These are phyloP conservation scores for Aspergillus olivimuriae DNA, from an alignment of 495 filamentous ascomycete genomes.

Conservation along the genomic window DNA sequence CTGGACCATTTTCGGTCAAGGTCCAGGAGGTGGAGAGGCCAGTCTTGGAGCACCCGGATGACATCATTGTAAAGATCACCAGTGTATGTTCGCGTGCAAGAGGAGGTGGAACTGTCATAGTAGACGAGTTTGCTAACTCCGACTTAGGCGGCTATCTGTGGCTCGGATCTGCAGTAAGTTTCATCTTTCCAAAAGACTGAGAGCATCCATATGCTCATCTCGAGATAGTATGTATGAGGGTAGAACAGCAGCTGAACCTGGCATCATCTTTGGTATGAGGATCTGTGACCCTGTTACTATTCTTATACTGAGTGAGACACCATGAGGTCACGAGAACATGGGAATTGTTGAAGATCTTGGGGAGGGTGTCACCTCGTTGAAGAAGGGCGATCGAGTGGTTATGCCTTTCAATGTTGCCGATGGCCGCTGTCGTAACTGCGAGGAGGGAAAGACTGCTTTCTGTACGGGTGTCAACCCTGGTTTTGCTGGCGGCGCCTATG, in stretches of 20 bases:
- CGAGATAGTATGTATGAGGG: slow-evolving; percentile 45
- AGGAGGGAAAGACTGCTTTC: slow-evolving; percentile 52
- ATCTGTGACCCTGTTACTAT: neutral
- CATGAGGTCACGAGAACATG: slow-evolving; percentile 51
- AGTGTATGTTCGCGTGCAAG: slow-evolving; percentile 29
- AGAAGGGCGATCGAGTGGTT: slow-evolving; percentile 50
- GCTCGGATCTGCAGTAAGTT: slow-evolving; percentile 35
- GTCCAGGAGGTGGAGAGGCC: slow-evolving; percentile 45
- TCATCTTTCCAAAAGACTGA: neutral
- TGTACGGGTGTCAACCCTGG: slow-evolving; percentile 53
- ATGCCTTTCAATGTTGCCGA: slow-evolving; percentile 56
- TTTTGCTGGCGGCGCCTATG: slow-evolving; percentile 54
- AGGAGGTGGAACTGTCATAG: neutral
- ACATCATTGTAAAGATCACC: slow-evolving; percentile 51
- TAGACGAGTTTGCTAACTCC: neutral
- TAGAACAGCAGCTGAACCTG: slow-evolving; percentile 41
- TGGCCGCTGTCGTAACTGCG: slow-evolving; percentile 52
- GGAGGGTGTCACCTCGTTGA: slow-evolving; percentile 40
- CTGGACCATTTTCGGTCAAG: slow-evolving; percentile 45
- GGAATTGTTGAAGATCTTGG: slow-evolving; percentile 43
- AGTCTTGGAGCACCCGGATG: slow-evolving; percentile 47
- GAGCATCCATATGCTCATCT: slow-evolving; percentile 5
- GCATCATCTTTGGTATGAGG: slow-evolving; percentile 45
- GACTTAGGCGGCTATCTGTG: slow-evolving; percentile 44
- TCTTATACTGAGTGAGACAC: neutral